Conservation (phyloP, 192 early-diverging fungal species). For the Neocallimastix lanati region DNA sequence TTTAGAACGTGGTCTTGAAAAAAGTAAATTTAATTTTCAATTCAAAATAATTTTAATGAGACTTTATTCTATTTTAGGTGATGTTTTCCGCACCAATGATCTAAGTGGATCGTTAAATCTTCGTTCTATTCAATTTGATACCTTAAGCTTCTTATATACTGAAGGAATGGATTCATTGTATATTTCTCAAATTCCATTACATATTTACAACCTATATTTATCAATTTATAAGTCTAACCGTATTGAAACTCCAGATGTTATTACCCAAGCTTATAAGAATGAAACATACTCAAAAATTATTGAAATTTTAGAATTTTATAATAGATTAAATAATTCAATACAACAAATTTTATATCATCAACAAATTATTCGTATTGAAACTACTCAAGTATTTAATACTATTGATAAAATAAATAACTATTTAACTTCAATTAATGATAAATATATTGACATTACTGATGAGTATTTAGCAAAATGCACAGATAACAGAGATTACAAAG, state of each 20-base stretch:
- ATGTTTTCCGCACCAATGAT: not conserved
- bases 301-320: not conserved
- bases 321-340: not conserved
- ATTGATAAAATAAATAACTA: not conserved
- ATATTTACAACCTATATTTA: not conserved
- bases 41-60: conserved; percentile 76
- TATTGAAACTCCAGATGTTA: not conserved
- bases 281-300: not conserved
- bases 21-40: conserved; percentile 63
- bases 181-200: not conserved
- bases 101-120: not conserved
- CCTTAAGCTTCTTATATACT: not conserved
- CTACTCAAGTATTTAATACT: not conserved
- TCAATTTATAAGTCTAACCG: not conserved
- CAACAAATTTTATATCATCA: not conserved
- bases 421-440: not conserved
- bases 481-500: not conserved
- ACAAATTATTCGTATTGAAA: not conserved
- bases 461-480: not conserved
- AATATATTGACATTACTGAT: not conserved
- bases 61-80: conserved; percentile 54
- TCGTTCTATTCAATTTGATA: not conserved
- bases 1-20: conserved; percentile 52
- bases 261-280: not conserved
- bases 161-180: not conserved